Evolutionary conservation across 148 eudicot species (phyloP).

Genomic region (Rhododendron simsii): DNA sequence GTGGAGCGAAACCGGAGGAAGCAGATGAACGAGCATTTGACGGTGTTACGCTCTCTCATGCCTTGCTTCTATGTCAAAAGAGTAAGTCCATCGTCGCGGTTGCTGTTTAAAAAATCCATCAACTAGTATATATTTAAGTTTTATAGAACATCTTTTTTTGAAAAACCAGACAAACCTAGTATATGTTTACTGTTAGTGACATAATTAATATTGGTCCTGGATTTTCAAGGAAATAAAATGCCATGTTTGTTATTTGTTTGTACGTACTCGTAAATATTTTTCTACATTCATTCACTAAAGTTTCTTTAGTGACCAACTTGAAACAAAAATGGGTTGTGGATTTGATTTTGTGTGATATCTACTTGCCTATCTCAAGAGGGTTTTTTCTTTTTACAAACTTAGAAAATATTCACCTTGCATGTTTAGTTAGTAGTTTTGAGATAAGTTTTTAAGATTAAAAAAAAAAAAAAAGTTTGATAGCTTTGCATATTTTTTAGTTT

Average conservation of each 20-base stretch:
- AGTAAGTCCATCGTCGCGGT: slow-evolving; percentile 25
- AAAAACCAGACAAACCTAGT: not conserved
- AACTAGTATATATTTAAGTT: too few species aligned
- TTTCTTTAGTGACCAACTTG: not conserved
- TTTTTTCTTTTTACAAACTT: not conserved
- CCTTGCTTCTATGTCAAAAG: slow-evolving; percentile 94
- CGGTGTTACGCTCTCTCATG: slow-evolving; percentile 78
- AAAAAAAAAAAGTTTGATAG: too few species aligned
- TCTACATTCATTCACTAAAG: not conserved
- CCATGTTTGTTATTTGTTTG: not conserved
- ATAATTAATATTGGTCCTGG: not conserved
- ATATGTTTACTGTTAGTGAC: too few species aligned
- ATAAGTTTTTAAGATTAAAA: too few species aligned
- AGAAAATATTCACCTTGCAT: too few species aligned
- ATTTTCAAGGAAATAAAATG: too few species aligned
- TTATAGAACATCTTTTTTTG: too few species aligned
- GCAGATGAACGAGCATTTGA: slow-evolving; percentile 90
- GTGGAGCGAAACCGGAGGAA: slow-evolving; percentile 91
- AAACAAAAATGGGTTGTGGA: too few species aligned
- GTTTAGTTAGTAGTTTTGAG: too few species aligned
- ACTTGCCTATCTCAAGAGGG: not conserved
- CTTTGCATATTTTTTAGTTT: not conserved
- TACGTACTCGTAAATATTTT: not conserved
- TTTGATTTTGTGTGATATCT: too few species aligned
- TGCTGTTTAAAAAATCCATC: too few species aligned